These are phyloP conservation scores for Venturia nashicola DNA, from an alignment of 2,329 filamentous ascomycete genomes.

Conservation along the genomic window DNA sequence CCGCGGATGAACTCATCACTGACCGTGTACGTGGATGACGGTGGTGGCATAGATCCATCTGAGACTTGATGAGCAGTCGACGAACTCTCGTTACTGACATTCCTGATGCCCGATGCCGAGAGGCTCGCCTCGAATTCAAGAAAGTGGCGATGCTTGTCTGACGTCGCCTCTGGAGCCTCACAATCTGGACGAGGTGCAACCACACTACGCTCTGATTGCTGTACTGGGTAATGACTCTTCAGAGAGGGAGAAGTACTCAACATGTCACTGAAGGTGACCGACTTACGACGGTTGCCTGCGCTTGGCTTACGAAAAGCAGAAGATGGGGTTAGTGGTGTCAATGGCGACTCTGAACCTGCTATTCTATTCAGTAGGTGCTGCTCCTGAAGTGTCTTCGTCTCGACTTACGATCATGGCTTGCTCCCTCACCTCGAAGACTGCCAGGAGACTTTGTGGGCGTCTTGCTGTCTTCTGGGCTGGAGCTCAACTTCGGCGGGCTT, in stretches of 20 bases:
- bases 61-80: neutral
- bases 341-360: neutral
- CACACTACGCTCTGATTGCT: neutral
- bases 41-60: neutral
- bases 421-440: neutral
- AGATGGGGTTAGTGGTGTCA: neutral
- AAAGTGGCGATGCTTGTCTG: neutral
- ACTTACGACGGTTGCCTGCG: neutral
- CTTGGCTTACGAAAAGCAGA: neutral
- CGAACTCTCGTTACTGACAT: neutral
- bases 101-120: neutral
- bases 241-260: neutral
- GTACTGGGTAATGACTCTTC: neutral
- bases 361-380: neutral
- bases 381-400: neutral
- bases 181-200: neutral
- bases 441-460: neutral
- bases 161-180: neutral
- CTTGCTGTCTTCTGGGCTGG: neutral
- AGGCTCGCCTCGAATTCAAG: neutral
- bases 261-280: neutral
- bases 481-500: neutral
- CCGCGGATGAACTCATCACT: neutral
- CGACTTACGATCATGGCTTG: neutral
- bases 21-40: neutral